phyloP scores from a whole-genome alignment of 2,329 filamentous ascomycete species.

The Hypoxylon rubiginosum region DNA sequence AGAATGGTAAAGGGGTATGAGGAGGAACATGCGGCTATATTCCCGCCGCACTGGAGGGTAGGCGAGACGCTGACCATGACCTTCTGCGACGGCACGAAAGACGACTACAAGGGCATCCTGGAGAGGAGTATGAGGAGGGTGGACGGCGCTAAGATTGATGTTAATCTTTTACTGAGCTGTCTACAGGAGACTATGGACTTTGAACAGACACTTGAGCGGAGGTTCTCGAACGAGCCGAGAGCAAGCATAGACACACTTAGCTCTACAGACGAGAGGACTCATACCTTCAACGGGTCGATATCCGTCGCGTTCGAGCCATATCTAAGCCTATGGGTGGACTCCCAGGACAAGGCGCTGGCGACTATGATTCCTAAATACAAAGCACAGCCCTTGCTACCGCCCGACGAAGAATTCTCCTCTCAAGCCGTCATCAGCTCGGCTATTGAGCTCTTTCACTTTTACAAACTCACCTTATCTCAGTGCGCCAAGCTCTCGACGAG shows the following conservation, averaged over 20 bases:
- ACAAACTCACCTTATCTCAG: conserved; percentile 91
- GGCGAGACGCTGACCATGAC: conserved; percentile 90
- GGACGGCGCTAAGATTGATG: conserved; percentile 85
- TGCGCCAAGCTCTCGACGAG: conserved; percentile 96
- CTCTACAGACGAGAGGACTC: conserved; percentile 80
- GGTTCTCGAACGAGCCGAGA: conserved; percentile 80
- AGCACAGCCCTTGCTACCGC: conserved; percentile 80
- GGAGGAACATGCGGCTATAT: conserved; percentile 89
- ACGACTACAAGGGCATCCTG: conserved; percentile 94
- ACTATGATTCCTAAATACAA: conserved; percentile 89
- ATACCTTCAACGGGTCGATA: conserved; percentile 89
- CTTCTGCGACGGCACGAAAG: conserved; percentile 94
- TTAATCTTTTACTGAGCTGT: conserved; percentile 88
- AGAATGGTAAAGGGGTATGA: conserved; percentile 96
- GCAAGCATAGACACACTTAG: conserved; percentile 91
- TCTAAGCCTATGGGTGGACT: conserved; percentile 95
- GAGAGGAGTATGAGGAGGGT: conserved; percentile 85
- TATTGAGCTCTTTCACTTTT: conserved; percentile 97
- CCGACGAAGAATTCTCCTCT: conserved; percentile 91
- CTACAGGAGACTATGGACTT: conserved; percentile 97
- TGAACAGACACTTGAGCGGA: conserved; percentile 88
- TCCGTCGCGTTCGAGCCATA: conserved; percentile 98
- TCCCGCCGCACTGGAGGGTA: conserved; percentile 89
- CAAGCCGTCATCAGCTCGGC: conserved; percentile 93
- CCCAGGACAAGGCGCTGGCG: conserved; percentile 90